Conservation (phyloP, 352 stramenopile genomes). For the Pythium pectinolyticum region DNA sequence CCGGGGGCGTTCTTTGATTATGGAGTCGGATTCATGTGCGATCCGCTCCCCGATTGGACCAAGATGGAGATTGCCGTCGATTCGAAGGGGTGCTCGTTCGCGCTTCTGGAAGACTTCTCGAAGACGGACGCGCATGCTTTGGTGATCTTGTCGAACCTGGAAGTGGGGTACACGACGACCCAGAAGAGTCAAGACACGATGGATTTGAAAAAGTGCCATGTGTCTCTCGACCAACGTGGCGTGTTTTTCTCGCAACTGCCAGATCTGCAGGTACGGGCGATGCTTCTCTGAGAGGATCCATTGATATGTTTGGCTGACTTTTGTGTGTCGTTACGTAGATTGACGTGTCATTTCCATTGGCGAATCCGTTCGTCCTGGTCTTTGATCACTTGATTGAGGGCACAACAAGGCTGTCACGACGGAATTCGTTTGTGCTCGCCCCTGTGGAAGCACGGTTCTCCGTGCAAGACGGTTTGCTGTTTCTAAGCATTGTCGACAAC, state of each 20-base stretch:
- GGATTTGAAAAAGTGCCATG: conserved; percentile 81
- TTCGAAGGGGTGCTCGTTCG: conserved; percentile 72
- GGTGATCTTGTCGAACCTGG: conserved; percentile 71
- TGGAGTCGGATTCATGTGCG: conserved; percentile 67
- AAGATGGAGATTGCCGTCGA: conserved; percentile 76
- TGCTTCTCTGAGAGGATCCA: neutral
- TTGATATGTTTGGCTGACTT: neutral
- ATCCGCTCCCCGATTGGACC: conserved; percentile 64
- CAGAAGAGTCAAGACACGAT: conserved; percentile 50
- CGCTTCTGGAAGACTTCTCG: conserved; percentile 80
- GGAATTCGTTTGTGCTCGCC: conserved; percentile 79
- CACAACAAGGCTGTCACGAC: conserved; percentile 41
- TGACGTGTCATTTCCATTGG: conserved; percentile 79
- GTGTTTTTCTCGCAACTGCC: conserved; percentile 87
- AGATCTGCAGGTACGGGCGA: conserved; percentile 70
- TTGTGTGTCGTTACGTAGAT: conserved; percentile 41
- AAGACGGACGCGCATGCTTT: conserved; percentile 67
- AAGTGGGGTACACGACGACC: conserved; percentile 61
- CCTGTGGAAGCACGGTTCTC: conserved; percentile 86
- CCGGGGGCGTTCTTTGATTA: conserved; percentile 52
- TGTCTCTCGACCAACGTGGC: conserved; percentile 76
- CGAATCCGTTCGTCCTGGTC: conserved; percentile 81
- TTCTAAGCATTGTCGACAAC: conserved; percentile 85
- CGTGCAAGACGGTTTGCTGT: conserved; percentile 82
- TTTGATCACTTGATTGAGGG: conserved; percentile 83